These are phyloP conservation scores for Aspergillus conjunctus DNA, from an alignment of 495 filamentous ascomycete genomes.

Conservation along the genomic window DNA sequence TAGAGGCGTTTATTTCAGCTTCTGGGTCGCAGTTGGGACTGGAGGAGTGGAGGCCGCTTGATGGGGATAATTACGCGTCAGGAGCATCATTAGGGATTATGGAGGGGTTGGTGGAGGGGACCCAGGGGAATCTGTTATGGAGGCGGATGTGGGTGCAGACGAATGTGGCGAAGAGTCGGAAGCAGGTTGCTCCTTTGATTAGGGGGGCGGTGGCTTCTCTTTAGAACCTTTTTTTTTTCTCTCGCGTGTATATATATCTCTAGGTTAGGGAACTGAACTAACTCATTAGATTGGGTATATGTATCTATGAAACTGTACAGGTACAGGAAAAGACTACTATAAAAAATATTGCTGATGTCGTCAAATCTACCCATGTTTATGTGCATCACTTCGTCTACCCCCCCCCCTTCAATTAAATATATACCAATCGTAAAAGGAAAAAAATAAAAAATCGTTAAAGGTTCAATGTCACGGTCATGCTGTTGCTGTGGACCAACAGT, in stretches of 20 bases:
- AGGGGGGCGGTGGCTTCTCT: conserved; percentile 60
- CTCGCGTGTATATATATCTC: neutral
- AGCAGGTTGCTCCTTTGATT: conserved; percentile 85
- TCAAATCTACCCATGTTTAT: neutral
- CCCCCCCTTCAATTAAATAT: conserved; percentile 1
- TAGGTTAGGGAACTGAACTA: neutral
- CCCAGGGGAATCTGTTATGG: conserved; percentile 23
- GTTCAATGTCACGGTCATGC: conserved; percentile 88
- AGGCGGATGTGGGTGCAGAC: conserved; percentile 67
- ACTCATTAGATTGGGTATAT: too few relatives aligned
- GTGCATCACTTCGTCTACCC: neutral
- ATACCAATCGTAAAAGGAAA: conserved; percentile 13
- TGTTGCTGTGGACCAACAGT: conserved; percentile 83
- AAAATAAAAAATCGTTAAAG: conserved; percentile 44
- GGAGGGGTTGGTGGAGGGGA: conserved; percentile 30
- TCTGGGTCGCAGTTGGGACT: conserved; percentile 56
- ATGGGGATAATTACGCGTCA: too few relatives aligned
- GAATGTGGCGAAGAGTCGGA: conserved; percentile 70
- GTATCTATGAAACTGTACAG: too few relatives aligned
- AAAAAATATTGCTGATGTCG: neutral
- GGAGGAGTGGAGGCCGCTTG: conserved; percentile 54
- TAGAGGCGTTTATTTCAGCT: conserved; percentile 54
- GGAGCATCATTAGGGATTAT: conserved; percentile 37
- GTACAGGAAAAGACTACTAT: too few relatives aligned
- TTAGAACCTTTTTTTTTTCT: conserved; percentile 3